Conservation (phyloP, 306 rosid genomes). For the Echinosophora koreensis region DNA sequence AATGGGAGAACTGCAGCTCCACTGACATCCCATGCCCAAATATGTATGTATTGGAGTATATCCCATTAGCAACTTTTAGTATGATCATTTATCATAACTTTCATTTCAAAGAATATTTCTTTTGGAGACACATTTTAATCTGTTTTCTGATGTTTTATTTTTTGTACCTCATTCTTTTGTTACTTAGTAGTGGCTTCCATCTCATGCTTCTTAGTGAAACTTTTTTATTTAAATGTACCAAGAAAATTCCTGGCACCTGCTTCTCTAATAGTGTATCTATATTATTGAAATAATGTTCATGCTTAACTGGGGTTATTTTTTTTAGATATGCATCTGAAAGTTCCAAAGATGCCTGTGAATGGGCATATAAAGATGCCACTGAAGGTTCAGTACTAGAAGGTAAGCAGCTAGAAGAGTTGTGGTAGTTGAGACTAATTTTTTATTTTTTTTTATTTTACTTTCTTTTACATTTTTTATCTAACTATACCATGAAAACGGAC, state of each 20-base stretch:
- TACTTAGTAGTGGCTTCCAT: not conserved
- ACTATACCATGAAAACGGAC: conserved; percentile 23
- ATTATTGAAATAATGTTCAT: not conserved
- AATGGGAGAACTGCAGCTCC: conserved; percentile 74
- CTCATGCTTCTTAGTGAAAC: not conserved
- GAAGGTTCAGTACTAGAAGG: conserved; percentile 79
- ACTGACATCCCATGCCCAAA: conserved; percentile 66
- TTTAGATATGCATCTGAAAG: conserved; percentile 70
- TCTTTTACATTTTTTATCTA: conserved; percentile 13
- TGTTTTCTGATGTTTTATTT: not conserved
- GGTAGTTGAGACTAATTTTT: not conserved
- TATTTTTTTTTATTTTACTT: too few relatives aligned
- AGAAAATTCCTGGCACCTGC: not conserved
- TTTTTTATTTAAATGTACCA: not conserved
- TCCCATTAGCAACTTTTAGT: not conserved
- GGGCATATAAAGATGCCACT: conserved; percentile 78
- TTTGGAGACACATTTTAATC: not conserved
- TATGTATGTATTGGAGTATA: conserved; percentile 62
- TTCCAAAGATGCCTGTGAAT: conserved; percentile 79
- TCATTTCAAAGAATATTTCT: not conserved
- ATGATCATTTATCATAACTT: not conserved
- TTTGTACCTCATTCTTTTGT: not conserved
- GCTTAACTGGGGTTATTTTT: conserved; percentile 23
- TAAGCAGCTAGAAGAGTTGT: conserved; percentile 35
- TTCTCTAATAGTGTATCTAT: not conserved